These are phyloP conservation scores for Phialemonium atrogriseum DNA, from an alignment of 2,329 filamentous ascomycete genomes.

Conservation along the genomic window DNA sequence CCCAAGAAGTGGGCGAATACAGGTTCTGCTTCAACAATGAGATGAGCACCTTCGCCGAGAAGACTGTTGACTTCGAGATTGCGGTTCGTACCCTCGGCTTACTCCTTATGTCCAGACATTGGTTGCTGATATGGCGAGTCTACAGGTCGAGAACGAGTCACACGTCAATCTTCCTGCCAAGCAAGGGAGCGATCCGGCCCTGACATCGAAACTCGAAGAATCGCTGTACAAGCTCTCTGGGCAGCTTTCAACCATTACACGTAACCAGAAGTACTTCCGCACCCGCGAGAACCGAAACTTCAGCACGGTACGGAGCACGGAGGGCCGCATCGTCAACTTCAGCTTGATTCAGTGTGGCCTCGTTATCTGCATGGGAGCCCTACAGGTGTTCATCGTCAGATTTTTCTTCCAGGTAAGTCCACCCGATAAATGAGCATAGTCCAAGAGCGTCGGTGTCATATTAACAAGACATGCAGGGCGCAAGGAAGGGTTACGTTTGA, in stretches of 20 bases:
- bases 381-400: conserved; percentile 94
- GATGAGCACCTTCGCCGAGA: conserved; percentile 96
- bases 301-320: conserved; percentile 92
- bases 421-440: no score
- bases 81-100: conserved; percentile 48
- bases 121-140: conserved; percentile 9
- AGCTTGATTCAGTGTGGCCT: conserved; percentile 85
- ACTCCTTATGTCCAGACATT: neutral
- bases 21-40: conserved; percentile 98
- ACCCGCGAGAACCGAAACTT: conserved; percentile 99
- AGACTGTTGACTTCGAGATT: conserved; percentile 97
- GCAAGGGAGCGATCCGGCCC: conserved; percentile 80
- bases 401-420: conserved; percentile 95
- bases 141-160: conserved; percentile 81
- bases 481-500: conserved; percentile 62
- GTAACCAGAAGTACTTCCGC: conserved; percentile 99
- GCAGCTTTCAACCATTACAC: conserved; percentile 85
- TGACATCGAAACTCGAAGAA: conserved; percentile 83
- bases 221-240: conserved; percentile 91
- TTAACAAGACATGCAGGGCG: conserved; percentile 36
- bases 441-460: conserved; percentile 8
- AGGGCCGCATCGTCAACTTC: conserved; percentile 94
- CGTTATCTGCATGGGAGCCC: conserved; percentile 88
- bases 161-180: conserved; percentile 78
- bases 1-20: conserved; percentile 80